A percentile compares a stretch with the other conserved stretches of the same genome.
Evolutionary conservation across 2,329 filamentous ascomycete genomes (phyloP).

Genomic region (Aspergillus floridensis): DNA sequence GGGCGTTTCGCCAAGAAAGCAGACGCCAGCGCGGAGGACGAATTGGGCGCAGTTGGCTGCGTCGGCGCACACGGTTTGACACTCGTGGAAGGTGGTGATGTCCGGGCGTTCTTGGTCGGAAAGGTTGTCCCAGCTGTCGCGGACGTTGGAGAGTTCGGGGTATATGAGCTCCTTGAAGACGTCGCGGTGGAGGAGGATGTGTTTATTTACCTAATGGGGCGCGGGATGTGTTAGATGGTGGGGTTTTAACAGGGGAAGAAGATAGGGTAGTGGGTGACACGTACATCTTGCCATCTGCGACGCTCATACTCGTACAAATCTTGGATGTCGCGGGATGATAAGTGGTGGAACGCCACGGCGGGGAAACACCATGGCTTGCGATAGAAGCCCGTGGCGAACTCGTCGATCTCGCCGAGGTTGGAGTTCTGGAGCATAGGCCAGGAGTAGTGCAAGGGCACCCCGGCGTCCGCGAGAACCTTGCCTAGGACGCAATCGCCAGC

Average conservation of each 20-base stretch:
- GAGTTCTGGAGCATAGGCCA: conserved; percentile 50
- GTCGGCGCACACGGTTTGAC: conserved; percentile 28
- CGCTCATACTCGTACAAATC: conserved; percentile 49
- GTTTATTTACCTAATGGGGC: conserved; percentile 6
- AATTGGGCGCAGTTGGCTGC: conserved; percentile 33
- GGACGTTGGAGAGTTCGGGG: conserved; percentile 29
- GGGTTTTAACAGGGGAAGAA: no score
- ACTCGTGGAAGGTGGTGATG: conserved; percentile 30
- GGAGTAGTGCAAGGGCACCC: conserved; percentile 45
- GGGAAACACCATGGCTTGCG: conserved; percentile 52
- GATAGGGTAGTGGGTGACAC: conserved; percentile 21
- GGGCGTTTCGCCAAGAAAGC: conserved; percentile 32
- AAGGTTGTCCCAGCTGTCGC: conserved; percentile 38
- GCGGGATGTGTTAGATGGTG: not conserved
- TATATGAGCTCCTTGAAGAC: conserved; percentile 39
- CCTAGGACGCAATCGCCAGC: conserved; percentile 53
- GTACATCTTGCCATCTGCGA: conserved; percentile 61
- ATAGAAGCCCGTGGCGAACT: conserved; percentile 40
- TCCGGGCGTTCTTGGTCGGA: conserved; percentile 30
- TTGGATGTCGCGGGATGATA: conserved; percentile 43
- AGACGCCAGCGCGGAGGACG: conserved; percentile 27
- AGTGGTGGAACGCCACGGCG: conserved; percentile 51
- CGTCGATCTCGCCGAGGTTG: conserved; percentile 44
- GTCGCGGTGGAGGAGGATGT: conserved; percentile 35
- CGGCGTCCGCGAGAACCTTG: conserved; percentile 47